Base-by-base conservation (phyloP, 768 basidiomycete species). In the Tricholoma furcatifolium region DNA sequence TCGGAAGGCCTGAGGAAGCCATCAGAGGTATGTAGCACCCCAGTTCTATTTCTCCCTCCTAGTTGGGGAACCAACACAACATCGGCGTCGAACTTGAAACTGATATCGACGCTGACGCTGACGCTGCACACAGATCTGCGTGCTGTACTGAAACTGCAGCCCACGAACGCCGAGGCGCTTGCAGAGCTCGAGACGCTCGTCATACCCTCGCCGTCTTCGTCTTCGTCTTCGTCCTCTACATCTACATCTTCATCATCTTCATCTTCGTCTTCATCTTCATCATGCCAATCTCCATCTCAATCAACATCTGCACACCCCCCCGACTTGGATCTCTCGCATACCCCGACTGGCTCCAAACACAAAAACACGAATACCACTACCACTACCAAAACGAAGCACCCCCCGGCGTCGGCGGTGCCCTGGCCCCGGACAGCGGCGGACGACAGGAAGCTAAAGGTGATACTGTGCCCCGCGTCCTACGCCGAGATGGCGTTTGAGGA, bases 141-240 rank as follows among this genome's bases (percentile, higher is more conserved):
- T 15, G 77, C 81, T 5, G 77, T 82, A 6, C 69, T 89, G 9
- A 76, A 72, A 53, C 63, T 87, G 4, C 87, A 88, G 53, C 85
- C 87, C 0, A 71, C 70, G n/a, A 88, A 86, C 61, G 51, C 65
- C 1, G 86, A 88, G 62, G 87, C 86, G 0, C 53, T 80, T 8
- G 70, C 75, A 11, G 87, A 88, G 60, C 69, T 89, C 5, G 61
- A 69, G 3, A 65, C 76, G 1, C 63, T 83, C 36, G 43, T 66
- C 70, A 10, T 67, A n/a, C n/a, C 67, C 0, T 61, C 60, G 31
- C 57, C 59, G 7, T 17, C 45, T 60, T 40, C 47, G 45, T 7
- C 48, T 43, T 27, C 40, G 7, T 18, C 54, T 12, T 43, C 62
- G 6, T 56, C 54, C 10, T 50, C 57, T 10, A 47, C 59, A 27